A percentile compares a stretch with the other conserved stretches of the same genome.
These are phyloP conservation scores for Amanita rimosa DNA, from an alignment of 768 basidiomycete species.

Conservation along the genomic window DNA sequence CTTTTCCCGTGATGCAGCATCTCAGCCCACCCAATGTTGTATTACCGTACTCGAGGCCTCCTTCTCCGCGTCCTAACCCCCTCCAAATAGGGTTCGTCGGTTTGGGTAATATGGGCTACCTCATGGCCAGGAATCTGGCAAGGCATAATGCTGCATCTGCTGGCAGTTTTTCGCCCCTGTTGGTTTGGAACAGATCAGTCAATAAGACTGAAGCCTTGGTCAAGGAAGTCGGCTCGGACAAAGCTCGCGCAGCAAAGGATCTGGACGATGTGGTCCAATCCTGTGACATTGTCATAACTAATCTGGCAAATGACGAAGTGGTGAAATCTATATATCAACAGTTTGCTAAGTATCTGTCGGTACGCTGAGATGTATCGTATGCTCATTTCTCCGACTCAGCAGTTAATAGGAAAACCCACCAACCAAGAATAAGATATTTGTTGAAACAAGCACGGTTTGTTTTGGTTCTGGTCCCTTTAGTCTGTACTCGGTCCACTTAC, in stretches of 20 bases:
- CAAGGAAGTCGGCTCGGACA: constrained; percentile 41
- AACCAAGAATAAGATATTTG: constrained; percentile 57
- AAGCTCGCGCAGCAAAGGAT: constrained; percentile 43
- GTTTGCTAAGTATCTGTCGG: constrained; percentile 49
- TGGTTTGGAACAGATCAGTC: constrained; percentile 68
- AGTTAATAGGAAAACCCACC: constrained; percentile 27
- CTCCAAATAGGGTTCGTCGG: constrained; percentile 33
- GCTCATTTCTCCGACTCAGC: background rate
- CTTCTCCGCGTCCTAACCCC: constrained; percentile 10
- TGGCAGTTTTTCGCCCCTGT: constrained; percentile 34
- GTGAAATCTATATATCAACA: constrained; percentile 52
- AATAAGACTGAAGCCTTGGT: constrained; percentile 49
- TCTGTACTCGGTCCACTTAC: background rate
- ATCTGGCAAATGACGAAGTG: constrained; percentile 59
- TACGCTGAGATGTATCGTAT: constrained; percentile 12
- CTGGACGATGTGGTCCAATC: constrained; percentile 48
- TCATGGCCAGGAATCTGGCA: constrained; percentile 76
- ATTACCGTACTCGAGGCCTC: constrained; percentile 13
- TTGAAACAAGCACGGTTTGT: constrained; percentile 76
- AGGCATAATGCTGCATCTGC: constrained; percentile 28
- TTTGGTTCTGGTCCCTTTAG: constrained; percentile 22
- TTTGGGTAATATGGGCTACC: constrained; percentile 59
- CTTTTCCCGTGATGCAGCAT: too few relatives aligned
- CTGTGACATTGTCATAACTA: constrained; percentile 71
- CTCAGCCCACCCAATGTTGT: background rate